Evolutionary conservation across 805 yeast species (phyloP).

Genomic region (Millerago galiae): DNA sequence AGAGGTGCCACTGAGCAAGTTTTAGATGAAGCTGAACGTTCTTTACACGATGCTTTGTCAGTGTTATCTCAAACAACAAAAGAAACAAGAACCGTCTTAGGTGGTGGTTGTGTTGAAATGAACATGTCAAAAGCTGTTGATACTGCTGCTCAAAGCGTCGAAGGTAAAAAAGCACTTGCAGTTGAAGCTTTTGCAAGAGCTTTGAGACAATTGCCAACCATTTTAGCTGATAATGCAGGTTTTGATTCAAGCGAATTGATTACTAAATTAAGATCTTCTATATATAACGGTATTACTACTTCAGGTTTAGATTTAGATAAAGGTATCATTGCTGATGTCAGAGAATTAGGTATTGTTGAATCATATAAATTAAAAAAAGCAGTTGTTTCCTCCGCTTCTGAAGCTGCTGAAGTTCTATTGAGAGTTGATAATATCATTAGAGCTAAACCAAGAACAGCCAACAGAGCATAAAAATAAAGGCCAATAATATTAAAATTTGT

Average conservation of each 20-base stretch:
- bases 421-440: constrained; percentile 96
- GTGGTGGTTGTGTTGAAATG: constrained; percentile 88
- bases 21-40: constrained; percentile 93
- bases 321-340: constrained; percentile 89
- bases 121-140: constrained; percentile 97
- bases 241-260: constrained; percentile 90
- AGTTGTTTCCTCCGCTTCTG: constrained; percentile 93
- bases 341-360: constrained; percentile 89
- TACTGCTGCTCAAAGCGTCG: constrained; percentile 89
- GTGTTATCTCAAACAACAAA: constrained; percentile 92
- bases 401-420: constrained; percentile 92
- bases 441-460: constrained; percentile 96
- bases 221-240: constrained; percentile 96
- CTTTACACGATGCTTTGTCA: constrained; percentile 92
- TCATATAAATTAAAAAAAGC: constrained; percentile 87
- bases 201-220: constrained; percentile 89
- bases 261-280: constrained; percentile 78
- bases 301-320: constrained; percentile 84
- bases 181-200: constrained; percentile 93
- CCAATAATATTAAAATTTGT: not conserved
- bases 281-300: constrained; percentile 83
- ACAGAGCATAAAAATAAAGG: constrained; percentile 43
- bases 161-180: constrained; percentile 91
- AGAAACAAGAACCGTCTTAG: constrained; percentile 81
- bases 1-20: constrained; percentile 98